phyloP scores from a whole-genome alignment of 2,329 filamentous ascomycete species.

The Clonostachys sp. region DNA sequence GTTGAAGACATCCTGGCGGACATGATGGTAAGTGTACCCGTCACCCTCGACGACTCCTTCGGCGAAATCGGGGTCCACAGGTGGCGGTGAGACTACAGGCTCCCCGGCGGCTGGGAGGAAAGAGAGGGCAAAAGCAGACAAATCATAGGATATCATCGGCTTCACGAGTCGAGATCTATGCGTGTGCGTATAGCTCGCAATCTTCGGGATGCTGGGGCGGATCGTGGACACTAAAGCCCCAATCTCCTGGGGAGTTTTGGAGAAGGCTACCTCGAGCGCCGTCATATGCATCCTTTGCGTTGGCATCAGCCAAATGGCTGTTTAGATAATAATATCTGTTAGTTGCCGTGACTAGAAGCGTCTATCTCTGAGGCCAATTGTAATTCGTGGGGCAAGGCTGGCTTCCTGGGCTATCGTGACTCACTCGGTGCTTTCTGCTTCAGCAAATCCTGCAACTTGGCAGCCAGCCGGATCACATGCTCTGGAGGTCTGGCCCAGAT shows the following conservation, averaged over 20 bases:
- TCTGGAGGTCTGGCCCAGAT: conserved; percentile 83
- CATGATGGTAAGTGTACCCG: conserved; percentile 82
- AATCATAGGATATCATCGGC: conserved; percentile 79
- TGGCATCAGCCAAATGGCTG: conserved; percentile 77
- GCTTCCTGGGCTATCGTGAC: conserved; percentile 17
- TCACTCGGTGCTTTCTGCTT: conserved; percentile 63
- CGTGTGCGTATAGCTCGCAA: conserved; percentile 61
- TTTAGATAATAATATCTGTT: no score
- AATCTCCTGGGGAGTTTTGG: conserved; percentile 66
- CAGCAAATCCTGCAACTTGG: conserved; percentile 64
- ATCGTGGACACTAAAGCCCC: conserved; percentile 54
- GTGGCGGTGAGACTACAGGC: conserved; percentile 26
- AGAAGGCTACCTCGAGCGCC: conserved; percentile 78
- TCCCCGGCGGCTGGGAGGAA: conserved; percentile 78
- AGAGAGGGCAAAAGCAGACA: conserved; percentile 79
- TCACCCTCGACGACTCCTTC: conserved; percentile 46
- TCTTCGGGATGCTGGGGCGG: conserved; percentile 46
- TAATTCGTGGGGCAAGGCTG: no score
- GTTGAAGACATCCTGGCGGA: conserved; percentile 73
- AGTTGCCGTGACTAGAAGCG: no score
- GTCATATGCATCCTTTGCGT: conserved; percentile 77
- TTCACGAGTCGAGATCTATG: conserved; percentile 75
- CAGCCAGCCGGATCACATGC: conserved; percentile 63
- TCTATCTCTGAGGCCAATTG: no score
- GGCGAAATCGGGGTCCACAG: conserved; percentile 27